Percentiles rank a stretch among this genome's conserved stretches.
phyloP scores from a whole-genome alignment of 179 eudicot genomes.

The Patellifolia procumbens region DNA sequence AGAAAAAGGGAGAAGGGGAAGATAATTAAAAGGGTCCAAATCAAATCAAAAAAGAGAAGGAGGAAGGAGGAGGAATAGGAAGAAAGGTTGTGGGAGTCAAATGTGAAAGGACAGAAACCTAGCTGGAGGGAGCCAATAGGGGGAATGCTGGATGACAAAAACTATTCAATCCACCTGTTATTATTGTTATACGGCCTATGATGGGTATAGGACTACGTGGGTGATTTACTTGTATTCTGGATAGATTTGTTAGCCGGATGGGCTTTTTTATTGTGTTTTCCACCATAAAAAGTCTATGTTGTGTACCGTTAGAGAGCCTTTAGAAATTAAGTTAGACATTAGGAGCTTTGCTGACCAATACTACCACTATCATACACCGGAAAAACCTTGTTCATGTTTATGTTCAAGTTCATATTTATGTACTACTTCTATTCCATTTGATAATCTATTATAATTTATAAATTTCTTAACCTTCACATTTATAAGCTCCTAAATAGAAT shows the following conservation, averaged over 20 bases:
- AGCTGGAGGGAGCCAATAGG: slow-evolving; percentile 3
- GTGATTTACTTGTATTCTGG: background rate
- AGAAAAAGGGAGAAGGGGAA: background rate
- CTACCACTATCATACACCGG: no score
- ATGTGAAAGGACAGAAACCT: background rate
- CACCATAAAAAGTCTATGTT: background rate
- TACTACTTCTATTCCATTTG: no score
- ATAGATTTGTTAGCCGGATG: background rate
- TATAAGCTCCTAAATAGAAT: no score
- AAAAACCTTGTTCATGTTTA: no score
- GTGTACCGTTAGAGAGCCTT: background rate
- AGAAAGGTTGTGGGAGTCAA: background rate
- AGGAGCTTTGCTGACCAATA: no score
- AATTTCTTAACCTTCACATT: no score
- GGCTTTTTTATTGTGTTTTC: background rate
- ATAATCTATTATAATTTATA: no score
- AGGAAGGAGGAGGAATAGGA: background rate
- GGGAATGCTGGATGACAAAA: slow-evolving; percentile 1
- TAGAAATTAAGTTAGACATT: no score
- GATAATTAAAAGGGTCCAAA: background rate
- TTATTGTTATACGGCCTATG: background rate
- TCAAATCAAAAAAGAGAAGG: background rate
- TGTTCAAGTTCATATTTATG: no score
- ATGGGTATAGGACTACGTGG: no score
- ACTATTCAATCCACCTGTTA: slow-evolving; percentile 8